Evolutionary conservation across 2,329 filamentous ascomycete species (phyloP).

Genomic region (Claviceps capensis): DNA sequence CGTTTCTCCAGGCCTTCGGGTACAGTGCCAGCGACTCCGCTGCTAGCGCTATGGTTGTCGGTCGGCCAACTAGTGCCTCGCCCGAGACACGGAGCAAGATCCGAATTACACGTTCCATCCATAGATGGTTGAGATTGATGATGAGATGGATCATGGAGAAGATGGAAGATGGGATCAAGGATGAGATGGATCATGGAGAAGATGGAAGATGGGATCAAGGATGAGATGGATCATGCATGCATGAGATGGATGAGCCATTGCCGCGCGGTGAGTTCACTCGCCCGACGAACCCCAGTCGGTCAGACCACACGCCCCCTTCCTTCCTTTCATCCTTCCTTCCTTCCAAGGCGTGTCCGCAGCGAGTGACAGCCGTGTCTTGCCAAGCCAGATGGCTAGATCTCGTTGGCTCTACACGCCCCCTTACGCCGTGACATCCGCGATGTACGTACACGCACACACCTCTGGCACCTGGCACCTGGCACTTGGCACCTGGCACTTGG

Average conservation of each 20-base stretch:
- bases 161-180: neutral
- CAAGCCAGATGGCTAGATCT: neutral
- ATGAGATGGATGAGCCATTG: neutral
- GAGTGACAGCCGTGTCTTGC: neutral
- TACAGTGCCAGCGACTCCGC: neutral
- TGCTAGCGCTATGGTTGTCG: neutral
- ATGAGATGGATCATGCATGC: neutral
- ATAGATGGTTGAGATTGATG: neutral
- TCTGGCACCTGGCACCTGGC: neutral
- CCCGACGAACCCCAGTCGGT: conserved; percentile 1
- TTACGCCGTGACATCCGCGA: neutral
- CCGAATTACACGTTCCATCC: neutral
- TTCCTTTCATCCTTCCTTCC: neutral
- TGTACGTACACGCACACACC: too few species aligned
- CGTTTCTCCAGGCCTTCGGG: neutral
- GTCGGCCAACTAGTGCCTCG: neutral
- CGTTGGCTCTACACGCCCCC: neutral
- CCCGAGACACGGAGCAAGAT: neutral
- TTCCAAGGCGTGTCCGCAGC: neutral
- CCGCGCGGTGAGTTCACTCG: neutral
- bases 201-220: neutral
- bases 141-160: neutral
- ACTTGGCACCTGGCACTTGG: neutral
- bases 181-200: neutral
- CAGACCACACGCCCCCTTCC: neutral